Conservation (phyloP, 2,329 filamentous ascomycete species). For the Hortaea werneckii region DNA sequence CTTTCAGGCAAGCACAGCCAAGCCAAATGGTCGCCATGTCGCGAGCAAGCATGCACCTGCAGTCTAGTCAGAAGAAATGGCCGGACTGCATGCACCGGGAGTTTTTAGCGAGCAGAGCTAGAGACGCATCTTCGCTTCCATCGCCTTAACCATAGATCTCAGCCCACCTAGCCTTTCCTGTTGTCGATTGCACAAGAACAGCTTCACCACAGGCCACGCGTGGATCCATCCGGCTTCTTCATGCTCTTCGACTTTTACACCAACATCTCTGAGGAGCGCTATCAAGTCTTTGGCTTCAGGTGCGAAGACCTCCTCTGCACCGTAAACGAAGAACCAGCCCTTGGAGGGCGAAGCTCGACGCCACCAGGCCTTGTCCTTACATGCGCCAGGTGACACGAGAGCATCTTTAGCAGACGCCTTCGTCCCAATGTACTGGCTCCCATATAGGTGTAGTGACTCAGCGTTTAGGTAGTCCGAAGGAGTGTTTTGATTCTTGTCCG, state of each 20-base stretch:
- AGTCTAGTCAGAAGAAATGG: too few species aligned
- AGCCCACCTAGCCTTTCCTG: conserved; percentile 39
- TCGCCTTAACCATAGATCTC: conserved; percentile 30
- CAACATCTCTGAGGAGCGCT: conserved; percentile 43
- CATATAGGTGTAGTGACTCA: conserved; percentile 57
- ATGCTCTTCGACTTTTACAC: conserved; percentile 45
- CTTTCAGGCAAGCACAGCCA: too few species aligned
- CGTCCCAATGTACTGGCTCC: conserved; percentile 54
- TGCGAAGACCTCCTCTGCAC: conserved; percentile 67
- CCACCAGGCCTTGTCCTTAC: conserved; percentile 58
- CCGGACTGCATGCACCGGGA: too few species aligned
- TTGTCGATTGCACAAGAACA: conserved; percentile 43
- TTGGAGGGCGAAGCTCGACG: conserved; percentile 51
- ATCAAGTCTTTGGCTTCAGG: conserved; percentile 57
- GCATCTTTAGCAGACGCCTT: conserved; percentile 43
- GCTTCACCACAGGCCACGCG: conserved; percentile 66
- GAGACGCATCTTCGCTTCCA: conserved; percentile 4
- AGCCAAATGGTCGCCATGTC: too few species aligned
- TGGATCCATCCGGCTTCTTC: conserved; percentile 62
- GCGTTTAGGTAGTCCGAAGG: conserved; percentile 65
- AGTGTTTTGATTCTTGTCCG: conserved; percentile 56
- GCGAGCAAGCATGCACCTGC: too few species aligned
- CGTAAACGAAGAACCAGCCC: conserved; percentile 63
- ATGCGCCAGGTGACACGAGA: conserved; percentile 60
- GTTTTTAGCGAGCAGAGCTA: too few species aligned